phyloP scores from a whole-genome alignment of 2,329 filamentous ascomycete genomes.

The Zymoseptoria ardabiliae region DNA sequence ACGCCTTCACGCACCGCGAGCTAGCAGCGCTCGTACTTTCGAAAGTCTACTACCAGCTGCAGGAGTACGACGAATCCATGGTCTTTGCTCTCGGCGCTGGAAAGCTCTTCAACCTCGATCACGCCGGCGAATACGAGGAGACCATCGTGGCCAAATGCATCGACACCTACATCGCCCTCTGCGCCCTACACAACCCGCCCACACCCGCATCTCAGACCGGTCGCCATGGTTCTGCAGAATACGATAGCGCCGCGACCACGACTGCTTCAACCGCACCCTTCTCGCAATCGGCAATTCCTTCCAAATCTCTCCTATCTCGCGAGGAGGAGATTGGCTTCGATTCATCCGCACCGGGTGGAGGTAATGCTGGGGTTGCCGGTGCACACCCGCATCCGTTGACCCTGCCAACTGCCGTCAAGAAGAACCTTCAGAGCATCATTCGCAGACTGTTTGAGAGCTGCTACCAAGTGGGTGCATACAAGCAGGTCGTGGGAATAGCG shows the following conservation, averaged over 20 bases:
- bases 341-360: constrained; percentile 48
- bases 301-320: constrained; percentile 89
- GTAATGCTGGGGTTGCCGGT: constrained; percentile 47
- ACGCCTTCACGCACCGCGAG: constrained; percentile 85
- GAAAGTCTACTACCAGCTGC: constrained; percentile 98
- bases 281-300: constrained; percentile 85
- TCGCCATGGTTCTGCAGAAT: constrained; percentile 49
- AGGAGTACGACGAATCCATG: constrained; percentile 99
- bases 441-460: constrained; percentile 88
- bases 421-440: constrained; percentile 74
- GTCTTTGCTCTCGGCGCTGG: constrained; percentile 91
- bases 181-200: constrained; percentile 52
- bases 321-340: constrained; percentile 60
- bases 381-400: constrained; percentile 55
- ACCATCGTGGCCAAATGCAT: constrained; percentile 97
- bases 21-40: constrained; percentile 89
- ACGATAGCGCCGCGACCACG: constrained; percentile 47
- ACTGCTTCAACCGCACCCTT: constrained; percentile 88
- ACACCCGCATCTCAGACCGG: constrained; percentile 21
- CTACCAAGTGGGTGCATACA: constrained; percentile 76
- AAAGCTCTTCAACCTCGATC: constrained; percentile 87
- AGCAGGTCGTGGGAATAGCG: constrained; percentile 93
- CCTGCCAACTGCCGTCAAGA: constrained; percentile 65
- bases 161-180: constrained; percentile 89
- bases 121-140: constrained; percentile 91